Percentiles rank a stretch among this genome's conserved stretches.
Evolutionary conservation across 202 grass and related monocot species (phyloP).

Genomic region (Saccharum hybrid): DNA sequence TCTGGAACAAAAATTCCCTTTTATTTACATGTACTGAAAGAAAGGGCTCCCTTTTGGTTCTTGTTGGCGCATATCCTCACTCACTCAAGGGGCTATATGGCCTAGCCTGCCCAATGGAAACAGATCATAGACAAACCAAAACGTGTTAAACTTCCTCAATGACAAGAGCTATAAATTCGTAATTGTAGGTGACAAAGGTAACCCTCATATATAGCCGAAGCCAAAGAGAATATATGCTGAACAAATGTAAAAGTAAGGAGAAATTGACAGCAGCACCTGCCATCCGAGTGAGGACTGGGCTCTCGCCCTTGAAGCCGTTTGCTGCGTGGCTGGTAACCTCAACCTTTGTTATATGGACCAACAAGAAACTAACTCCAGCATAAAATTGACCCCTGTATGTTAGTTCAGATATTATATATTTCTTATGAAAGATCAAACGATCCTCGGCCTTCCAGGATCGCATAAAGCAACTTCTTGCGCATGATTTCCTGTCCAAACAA

Average conservation of each 20-base stretch:
- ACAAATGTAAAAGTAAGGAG: background rate
- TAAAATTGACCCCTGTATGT: slow-evolving; percentile 58
- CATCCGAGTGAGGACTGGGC: background rate
- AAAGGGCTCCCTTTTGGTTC: slow-evolving; percentile 18
- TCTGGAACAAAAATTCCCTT: slow-evolving; percentile 3
- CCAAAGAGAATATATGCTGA: background rate
- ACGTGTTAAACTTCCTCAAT: background rate
- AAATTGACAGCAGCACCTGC: background rate
- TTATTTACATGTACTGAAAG: slow-evolving; percentile 42
- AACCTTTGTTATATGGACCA: slow-evolving; percentile 42
- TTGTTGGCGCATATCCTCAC: slow-evolving; percentile 21
- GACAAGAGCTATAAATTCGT: background rate
- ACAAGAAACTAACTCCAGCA: slow-evolving; percentile 40
- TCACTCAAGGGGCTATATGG: slow-evolving; percentile 24
- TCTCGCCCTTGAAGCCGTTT: slow-evolving; percentile 27
- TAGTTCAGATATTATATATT: slow-evolving; percentile 37
- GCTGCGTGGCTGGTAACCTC: slow-evolving; percentile 24
- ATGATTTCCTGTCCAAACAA: slow-evolving; percentile 58
- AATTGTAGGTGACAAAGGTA: background rate
- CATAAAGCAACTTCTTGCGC: slow-evolving; percentile 67
- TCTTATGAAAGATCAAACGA: slow-evolving; percentile 72
- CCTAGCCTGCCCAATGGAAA: slow-evolving; percentile 10
- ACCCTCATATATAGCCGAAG: background rate
- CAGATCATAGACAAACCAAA: background rate
- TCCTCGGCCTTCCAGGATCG: slow-evolving; percentile 75